These are phyloP conservation scores for Eimeria maxima DNA, from an alignment of 169 alveolate genomes.

Conservation along the genomic window DNA sequence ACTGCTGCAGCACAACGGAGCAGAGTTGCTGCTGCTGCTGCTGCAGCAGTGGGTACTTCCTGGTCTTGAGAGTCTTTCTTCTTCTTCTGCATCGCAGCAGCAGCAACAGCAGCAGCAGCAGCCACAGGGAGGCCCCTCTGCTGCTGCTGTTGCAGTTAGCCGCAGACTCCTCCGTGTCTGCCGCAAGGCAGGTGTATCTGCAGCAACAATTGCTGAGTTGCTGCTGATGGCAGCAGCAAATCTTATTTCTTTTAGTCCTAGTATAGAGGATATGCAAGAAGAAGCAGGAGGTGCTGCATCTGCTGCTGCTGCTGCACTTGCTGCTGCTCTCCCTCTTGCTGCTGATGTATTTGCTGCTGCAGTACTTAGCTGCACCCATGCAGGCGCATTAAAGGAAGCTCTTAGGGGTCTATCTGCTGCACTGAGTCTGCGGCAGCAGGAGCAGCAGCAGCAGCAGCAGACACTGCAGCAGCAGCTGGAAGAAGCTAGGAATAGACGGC, in stretches of 20 bases:
- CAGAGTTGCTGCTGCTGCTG: conserved; percentile 77
- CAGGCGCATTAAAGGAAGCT: conserved; percentile 35
- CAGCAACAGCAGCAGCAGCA: conserved; percentile 30
- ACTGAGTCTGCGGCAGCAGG: conserved; percentile 28
- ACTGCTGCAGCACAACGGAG: conserved; percentile 64
- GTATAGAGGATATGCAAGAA: background rate
- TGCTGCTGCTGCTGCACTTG: conserved; percentile 4
- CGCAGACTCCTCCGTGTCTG: background rate
- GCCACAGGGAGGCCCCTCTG: background rate
- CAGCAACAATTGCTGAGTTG: conserved; percentile 26
- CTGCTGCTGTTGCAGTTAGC: background rate
- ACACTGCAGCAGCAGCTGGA: conserved; percentile 32
- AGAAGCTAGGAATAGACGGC: background rate
- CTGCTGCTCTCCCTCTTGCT: background rate
- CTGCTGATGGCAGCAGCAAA: conserved; percentile 68
- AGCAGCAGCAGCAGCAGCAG: conserved; percentile 22
- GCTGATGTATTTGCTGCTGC: conserved; percentile 32
- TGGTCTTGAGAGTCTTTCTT: background rate
- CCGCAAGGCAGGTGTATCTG: background rate
- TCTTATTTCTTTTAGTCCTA: background rate
- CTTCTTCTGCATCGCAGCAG: background rate
- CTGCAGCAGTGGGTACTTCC: conserved; percentile 68
- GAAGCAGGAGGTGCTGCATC: background rate
- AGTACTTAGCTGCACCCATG: conserved; percentile 26
- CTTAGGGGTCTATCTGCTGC: conserved; percentile 47